Evolutionary conservation across 202 grass and related monocot genomes (phyloP).

Genomic region (Saccharum hybrid): DNA sequence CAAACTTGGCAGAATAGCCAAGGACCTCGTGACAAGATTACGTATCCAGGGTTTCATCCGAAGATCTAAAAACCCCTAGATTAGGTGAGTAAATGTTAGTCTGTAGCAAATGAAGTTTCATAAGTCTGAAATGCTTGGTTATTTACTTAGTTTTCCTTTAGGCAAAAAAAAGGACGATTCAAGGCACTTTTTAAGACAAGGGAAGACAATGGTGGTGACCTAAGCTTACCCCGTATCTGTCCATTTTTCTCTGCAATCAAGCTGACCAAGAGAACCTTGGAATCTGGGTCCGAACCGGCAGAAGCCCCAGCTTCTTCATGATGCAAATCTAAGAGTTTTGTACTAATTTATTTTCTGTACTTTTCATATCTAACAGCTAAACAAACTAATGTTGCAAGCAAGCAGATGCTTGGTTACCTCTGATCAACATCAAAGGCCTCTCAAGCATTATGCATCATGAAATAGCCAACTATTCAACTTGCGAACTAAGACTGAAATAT

Average conservation of each 20-base stretch:
- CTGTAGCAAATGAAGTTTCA: neutral
- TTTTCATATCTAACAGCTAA: neutral
- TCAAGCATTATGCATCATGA: neutral
- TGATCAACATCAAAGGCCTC: neutral
- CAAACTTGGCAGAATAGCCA: slow-evolving; percentile 93
- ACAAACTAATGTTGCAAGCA: neutral
- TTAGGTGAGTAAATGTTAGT: slow-evolving; percentile 27
- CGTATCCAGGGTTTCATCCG: slow-evolving; percentile 86
- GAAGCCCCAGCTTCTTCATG: neutral
- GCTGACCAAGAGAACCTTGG: neutral
- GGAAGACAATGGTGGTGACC: neutral
- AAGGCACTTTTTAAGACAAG: neutral
- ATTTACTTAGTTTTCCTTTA: neutral
- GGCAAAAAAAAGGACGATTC: neutral
- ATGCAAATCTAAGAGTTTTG: neutral
- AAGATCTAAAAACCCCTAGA: slow-evolving; percentile 92
- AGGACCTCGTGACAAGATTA: slow-evolving; percentile 91
- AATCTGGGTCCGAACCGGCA: too few species aligned
- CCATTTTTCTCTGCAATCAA: neutral
- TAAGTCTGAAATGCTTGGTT: neutral
- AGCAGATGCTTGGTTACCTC: neutral
- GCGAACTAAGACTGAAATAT: slow-evolving; percentile 12
- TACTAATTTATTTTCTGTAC: slow-evolving; percentile 6
- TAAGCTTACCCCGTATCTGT: neutral
- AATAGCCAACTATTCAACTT: neutral